phyloP scores from a whole-genome alignment of 208 protist genomes.

The Polymyxa betae region DNA sequence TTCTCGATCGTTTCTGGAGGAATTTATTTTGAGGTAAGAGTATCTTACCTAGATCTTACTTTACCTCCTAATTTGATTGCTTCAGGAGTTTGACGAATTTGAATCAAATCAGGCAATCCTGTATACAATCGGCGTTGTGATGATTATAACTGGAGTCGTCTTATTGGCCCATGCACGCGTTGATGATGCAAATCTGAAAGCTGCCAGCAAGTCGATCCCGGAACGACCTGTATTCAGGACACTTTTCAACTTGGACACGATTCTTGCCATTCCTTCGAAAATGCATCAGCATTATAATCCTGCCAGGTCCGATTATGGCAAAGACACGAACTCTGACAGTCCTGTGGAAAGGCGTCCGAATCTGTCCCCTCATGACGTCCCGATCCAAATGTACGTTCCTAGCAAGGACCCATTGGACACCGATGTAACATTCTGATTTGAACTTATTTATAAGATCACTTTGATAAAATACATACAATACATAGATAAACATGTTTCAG shows the following conservation, averaged over 20 bases:
- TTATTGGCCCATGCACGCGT: not conserved
- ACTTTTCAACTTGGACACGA: not conserved
- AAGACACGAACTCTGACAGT: too few relatives aligned
- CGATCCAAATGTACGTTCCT: too few relatives aligned
- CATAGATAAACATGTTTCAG: not conserved
- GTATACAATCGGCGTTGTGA: not conserved
- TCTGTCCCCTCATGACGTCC: too few relatives aligned
- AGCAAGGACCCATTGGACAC: too few relatives aligned
- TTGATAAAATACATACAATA: constrained; percentile 6
- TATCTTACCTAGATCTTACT: not conserved
- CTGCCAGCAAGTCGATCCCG: not conserved
- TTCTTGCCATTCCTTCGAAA: not conserved
- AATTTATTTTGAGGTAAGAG: not conserved
- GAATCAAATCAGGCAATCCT: not conserved
- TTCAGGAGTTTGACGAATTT: constrained; percentile 22
- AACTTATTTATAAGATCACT: not conserved
- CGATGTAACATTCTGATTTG: too few relatives aligned
- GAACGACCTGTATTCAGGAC: not conserved
- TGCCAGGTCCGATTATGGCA: too few relatives aligned
- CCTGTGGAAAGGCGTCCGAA: too few relatives aligned
- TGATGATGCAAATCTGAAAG: not conserved
- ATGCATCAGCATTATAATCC: too few relatives aligned
- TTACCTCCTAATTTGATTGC: not conserved
- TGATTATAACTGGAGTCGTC: constrained; percentile 27
- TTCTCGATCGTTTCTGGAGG: not conserved